These are phyloP conservation scores for Quercus berberidifolia DNA, from an alignment of 306 rosid species.

Conservation along the genomic window DNA sequence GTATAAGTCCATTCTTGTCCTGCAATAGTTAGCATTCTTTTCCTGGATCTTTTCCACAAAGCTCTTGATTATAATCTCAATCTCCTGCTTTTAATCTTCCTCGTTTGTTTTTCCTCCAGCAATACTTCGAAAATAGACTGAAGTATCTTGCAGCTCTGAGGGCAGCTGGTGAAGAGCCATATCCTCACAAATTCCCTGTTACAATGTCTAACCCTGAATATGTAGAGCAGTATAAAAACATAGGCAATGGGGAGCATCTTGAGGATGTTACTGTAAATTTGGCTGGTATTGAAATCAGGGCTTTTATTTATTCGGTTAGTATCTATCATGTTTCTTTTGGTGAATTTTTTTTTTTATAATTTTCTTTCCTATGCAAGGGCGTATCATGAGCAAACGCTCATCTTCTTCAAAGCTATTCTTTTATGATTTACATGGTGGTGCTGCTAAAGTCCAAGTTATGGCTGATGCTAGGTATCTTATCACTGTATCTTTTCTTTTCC, in stretches of 20 bases:
- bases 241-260: slow-evolving; percentile 68
- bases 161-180: slow-evolving; percentile 56
- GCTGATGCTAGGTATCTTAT: slow-evolving; percentile 71
- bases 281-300: slow-evolving; percentile 45
- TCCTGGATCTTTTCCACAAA: neutral
- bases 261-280: slow-evolving; percentile 61
- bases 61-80: neutral
- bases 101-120: slow-evolving; percentile 46
- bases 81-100: neutral
- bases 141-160: slow-evolving; percentile 57
- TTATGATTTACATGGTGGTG: slow-evolving; percentile 67
- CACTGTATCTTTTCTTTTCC: neutral
- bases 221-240: slow-evolving; percentile 40
- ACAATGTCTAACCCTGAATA: slow-evolving; percentile 48
- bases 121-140: slow-evolving; percentile 75
- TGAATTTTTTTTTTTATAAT: neutral
- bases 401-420: slow-evolving; percentile 71
- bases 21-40: neutral
- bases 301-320: neutral
- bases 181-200: slow-evolving; percentile 77
- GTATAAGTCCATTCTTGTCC: slow-evolving; percentile 26
- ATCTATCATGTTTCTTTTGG: neutral
- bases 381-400: slow-evolving; percentile 64
- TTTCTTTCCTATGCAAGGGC: slow-evolving; percentile 29
- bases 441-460: slow-evolving; percentile 80